A percentile compares a stretch with the other conserved stretches of the same genome.
These are phyloP conservation scores for Pestalotiopsis sp. DNA, from an alignment of 2,329 filamentous ascomycete genomes.

Conservation along the genomic window DNA sequence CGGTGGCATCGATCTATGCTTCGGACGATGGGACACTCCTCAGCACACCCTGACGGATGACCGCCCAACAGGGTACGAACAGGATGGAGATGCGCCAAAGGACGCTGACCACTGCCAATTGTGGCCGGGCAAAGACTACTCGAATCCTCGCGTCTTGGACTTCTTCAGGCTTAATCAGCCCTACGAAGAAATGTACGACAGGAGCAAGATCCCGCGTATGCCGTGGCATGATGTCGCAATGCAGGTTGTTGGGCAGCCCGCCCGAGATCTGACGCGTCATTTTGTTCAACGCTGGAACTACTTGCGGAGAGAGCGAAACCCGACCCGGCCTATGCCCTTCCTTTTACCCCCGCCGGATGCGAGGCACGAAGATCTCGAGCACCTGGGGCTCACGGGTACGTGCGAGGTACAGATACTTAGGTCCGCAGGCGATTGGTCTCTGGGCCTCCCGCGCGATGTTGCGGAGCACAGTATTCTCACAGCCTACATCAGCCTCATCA, in stretches of 20 bases:
- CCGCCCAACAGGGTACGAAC: constrained; percentile 92
- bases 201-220: constrained; percentile 87
- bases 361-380: constrained; percentile 81
- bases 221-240: constrained; percentile 98
- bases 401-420: constrained; percentile 96
- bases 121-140: constrained; percentile 98
- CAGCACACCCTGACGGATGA: constrained; percentile 91
- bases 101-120: constrained; percentile 94
- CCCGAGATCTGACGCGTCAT: constrained; percentile 89
- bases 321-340: constrained; percentile 91
- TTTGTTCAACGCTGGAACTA: constrained; percentile 99
- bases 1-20: constrained; percentile 94
- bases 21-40: constrained; percentile 95
- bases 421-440: constrained; percentile 88
- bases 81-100: constrained; percentile 70
- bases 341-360: constrained; percentile 92
- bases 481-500: constrained; percentile 92
- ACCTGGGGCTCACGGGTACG: constrained; percentile 85
- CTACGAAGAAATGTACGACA: constrained; percentile 98
- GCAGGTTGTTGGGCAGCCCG: constrained; percentile 96
- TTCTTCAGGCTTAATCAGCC: constrained; percentile 93
- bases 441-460: constrained; percentile 73
- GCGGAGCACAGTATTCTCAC: constrained; percentile 95
- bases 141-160: constrained; percentile 92
- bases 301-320: constrained; percentile 87